Evolutionary conservation across 2,329 filamentous ascomycete genomes (phyloP).

Genomic region (Ascochyta clinopodiicola): DNA sequence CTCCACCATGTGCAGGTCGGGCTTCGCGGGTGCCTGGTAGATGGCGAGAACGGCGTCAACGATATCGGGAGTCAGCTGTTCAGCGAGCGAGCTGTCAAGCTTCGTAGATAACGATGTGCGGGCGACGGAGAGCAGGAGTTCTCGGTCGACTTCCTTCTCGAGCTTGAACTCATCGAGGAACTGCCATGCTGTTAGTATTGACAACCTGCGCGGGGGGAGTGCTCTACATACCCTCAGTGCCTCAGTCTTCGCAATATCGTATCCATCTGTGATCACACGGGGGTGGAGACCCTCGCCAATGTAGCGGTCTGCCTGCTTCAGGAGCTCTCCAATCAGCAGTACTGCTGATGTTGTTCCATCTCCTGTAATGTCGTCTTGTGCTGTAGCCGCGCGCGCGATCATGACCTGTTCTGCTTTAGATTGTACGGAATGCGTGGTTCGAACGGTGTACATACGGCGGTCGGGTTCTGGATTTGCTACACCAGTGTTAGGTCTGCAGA

Average conservation of each 20-base stretch:
- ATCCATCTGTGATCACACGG: slow-evolving; percentile 94
- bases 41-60: slow-evolving; percentile 96
- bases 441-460: slow-evolving; percentile 68
- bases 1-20: slow-evolving; percentile 98
- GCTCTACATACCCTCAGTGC: slow-evolving; percentile 72
- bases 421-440: not conserved
- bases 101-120: slow-evolving; percentile 95
- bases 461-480: slow-evolving; percentile 95
- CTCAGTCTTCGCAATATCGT: slow-evolving; percentile 94
- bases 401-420: slow-evolving; percentile 58
- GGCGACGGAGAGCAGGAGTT: slow-evolving; percentile 90
- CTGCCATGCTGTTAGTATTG: slow-evolving; percentile 51
- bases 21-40: slow-evolving; percentile 86
- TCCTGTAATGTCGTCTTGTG: slow-evolving; percentile 97
- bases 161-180: slow-evolving; percentile 97
- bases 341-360: slow-evolving; percentile 98
- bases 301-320: slow-evolving; percentile 97
- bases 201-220: not conserved
- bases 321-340: slow-evolving; percentile 89
- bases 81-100: slow-evolving; percentile 85
- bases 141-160: slow-evolving; percentile 83
- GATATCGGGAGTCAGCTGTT: slow-evolving; percentile 91
- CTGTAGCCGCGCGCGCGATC: slow-evolving; percentile 84
- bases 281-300: slow-evolving; percentile 97
- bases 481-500: slow-evolving; percentile 17